phyloP scores from a whole-genome alignment of 108 stramenopile genomes.

The Nannochloropsis gaditana region DNA sequence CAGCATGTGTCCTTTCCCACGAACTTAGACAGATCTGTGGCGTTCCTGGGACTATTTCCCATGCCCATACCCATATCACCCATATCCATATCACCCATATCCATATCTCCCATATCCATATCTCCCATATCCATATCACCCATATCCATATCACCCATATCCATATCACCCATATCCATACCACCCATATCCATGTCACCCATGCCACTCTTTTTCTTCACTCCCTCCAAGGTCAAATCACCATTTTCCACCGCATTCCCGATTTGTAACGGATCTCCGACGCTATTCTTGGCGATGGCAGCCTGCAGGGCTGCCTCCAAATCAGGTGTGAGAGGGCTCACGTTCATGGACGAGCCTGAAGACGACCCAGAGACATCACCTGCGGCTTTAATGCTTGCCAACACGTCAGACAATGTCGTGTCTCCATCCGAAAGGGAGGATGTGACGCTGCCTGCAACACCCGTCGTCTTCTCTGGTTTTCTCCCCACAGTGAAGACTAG shows the following conservation, averaged over 20 bases:
- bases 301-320: constrained; percentile 7
- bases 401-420: neutral
- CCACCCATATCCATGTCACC: neutral
- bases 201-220: neutral
- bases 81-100: neutral
- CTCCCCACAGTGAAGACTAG: neutral
- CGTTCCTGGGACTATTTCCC: neutral
- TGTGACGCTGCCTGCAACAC: neutral
- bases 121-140: neutral
- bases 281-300: constrained; percentile 19
- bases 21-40: neutral
- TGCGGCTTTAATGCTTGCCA: neutral
- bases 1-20: constrained; percentile 17
- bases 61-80: neutral
- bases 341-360: neutral
- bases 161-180: neutral
- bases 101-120: neutral
- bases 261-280: neutral
- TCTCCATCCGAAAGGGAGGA: neutral
- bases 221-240: constrained; percentile 16
- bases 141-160: neutral
- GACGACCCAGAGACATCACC: neutral
- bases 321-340: neutral
- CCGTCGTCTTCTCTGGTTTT: neutral
- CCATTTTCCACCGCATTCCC: neutral